These are phyloP conservation scores for Mallotus repandus DNA, from an alignment of 441 rosid species.

Conservation along the genomic window DNA sequence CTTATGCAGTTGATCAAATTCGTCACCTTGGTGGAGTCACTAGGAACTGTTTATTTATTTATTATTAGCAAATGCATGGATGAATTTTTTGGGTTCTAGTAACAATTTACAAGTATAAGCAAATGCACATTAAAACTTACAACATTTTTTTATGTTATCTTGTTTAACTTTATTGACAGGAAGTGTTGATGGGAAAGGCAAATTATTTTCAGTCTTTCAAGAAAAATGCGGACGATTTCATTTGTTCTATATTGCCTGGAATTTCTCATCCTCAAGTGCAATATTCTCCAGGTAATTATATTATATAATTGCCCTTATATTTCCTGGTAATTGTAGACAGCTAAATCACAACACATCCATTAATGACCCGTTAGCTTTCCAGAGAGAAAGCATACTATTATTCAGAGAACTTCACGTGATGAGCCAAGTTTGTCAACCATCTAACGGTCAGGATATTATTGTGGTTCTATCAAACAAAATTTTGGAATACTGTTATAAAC, in stretches of 20 bases:
- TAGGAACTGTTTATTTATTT: neutral
- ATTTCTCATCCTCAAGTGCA: conserved; percentile 86
- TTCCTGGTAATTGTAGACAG: conserved; percentile 12
- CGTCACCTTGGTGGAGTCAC: neutral
- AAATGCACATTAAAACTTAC: conserved; percentile 7
- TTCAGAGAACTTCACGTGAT: conserved; percentile 18
- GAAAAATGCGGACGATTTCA: conserved; percentile 84
- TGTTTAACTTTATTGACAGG: conserved; percentile 41
- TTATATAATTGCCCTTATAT: neutral
- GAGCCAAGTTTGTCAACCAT: conserved; percentile 5
- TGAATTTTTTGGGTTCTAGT: conserved; percentile 14
- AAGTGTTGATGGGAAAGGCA: conserved; percentile 93
- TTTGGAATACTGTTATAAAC: neutral
- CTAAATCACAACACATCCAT: conserved; percentile 2
- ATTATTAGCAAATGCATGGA: neutral
- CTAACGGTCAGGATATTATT: conserved; percentile 16
- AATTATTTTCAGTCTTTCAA: conserved; percentile 76
- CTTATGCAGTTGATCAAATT: neutral
- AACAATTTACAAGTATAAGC: neutral
- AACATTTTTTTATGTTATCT: neutral
- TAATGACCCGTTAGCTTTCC: neutral
- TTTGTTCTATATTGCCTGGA: conserved; percentile 90
- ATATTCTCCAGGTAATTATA: conserved; percentile 80
- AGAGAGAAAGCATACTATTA: conserved; percentile 3
- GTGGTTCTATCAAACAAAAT: neutral